phyloP scores from a whole-genome alignment of 306 rosid species.

The Acmispon strigosus region DNA sequence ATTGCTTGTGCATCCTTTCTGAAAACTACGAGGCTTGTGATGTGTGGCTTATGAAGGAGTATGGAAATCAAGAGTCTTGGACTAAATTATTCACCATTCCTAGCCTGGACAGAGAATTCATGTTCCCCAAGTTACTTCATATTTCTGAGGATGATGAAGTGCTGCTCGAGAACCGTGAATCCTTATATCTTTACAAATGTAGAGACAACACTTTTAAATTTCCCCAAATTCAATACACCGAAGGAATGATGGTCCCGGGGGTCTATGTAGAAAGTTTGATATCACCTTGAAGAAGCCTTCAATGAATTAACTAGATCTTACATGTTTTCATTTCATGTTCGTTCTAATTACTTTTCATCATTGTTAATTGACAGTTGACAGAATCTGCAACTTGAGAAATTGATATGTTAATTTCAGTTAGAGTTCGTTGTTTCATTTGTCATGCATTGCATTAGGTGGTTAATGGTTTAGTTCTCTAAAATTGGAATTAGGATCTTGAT shows the following conservation, averaged over 20 bases:
- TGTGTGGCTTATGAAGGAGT: slow-evolving; percentile 34
- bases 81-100: not conserved
- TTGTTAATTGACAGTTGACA: not conserved
- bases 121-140: not conserved
- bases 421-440: not conserved
- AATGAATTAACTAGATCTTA: too few relatives aligned
- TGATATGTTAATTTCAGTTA: too few relatives aligned
- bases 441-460: not conserved
- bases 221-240: not conserved
- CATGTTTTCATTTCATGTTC: too few relatives aligned
- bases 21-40: not conserved
- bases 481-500: not conserved
- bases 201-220: not conserved
- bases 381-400: too few relatives aligned
- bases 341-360: not conserved
- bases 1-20: slow-evolving; percentile 14
- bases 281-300: slow-evolving; percentile 13
- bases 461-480: not conserved
- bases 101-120: too few relatives aligned
- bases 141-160: slow-evolving; percentile 26
- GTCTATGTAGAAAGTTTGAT: slow-evolving; percentile 28
- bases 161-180: not conserved
- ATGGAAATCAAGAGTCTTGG: slow-evolving; percentile 37
- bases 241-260: not conserved
- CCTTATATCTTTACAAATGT: not conserved